Base-by-base conservation (phyloP, 116 monocot genomes). In the Posidonia oceanica region DNA sequence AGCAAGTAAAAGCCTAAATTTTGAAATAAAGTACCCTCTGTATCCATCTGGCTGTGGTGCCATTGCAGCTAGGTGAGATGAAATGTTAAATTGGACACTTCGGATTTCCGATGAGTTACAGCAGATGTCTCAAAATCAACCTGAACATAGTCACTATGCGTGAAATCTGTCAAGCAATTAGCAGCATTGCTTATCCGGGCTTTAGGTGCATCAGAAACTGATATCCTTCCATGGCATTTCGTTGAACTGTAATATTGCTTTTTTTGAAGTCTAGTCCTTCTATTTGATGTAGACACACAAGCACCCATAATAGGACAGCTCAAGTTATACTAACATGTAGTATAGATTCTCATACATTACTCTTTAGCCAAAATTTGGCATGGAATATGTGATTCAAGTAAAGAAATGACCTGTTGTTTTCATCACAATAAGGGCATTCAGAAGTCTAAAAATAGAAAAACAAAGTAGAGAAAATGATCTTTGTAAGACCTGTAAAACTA, bases 11-110 rank as follows among this genome's bases (percentile, higher is more conserved):
- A 42, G 36, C 4, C 29, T 29, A 36, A 62, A 10, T 62, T 23
- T 62, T 37, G 36, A 62, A 36, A 62, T 29, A 21, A 37, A 62
- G 51, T 84, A 95, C 88, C 94, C 75, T 91, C 84, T 23, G 72
- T 59, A 44, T 84, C 83, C 23, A 71, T 81, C 75, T 91, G 88
- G 72, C 80, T 84, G 57, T 91, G 94, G 63, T 91, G 86, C 94
- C 94, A 95, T 68, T 86, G 83, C 61, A 94, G 36, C 68, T 94
- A 82, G 11, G 88, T 95, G 18, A 84, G 78, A 64, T 95, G 90
- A 66, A 95, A 86, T 41, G 82, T 95, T 22, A 84, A 61, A 74
- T 88, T 90, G 20, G 94, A 91, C 58, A 75, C 82, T 51, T 90
- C 91, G 15, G 81, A 82, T 57, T 86, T 91, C 37, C 75, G 54